Conservation (phyloP, 2,329 filamentous ascomycete genomes). For the Phialophora chinensis region DNA sequence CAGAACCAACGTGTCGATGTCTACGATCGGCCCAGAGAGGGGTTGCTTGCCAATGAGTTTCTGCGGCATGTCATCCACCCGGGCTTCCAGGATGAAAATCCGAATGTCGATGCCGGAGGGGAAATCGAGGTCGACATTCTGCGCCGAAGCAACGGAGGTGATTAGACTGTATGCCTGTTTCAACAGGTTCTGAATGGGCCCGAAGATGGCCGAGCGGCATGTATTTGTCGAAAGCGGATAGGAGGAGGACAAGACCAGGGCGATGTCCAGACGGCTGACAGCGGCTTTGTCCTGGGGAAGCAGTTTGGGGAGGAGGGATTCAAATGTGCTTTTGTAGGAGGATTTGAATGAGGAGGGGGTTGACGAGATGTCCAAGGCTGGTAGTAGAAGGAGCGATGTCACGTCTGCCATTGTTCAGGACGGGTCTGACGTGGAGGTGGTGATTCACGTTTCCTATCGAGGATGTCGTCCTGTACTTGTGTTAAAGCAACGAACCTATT, state of each 20-base stretch:
- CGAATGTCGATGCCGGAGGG: conserved; percentile 76
- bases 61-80: conserved; percentile 14
- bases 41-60: conserved; percentile 22
- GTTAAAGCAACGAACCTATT: neutral
- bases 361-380: conserved; percentile 25
- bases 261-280: conserved; percentile 31
- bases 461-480: neutral
- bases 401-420: neutral
- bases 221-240: conserved; percentile 23
- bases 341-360: conserved; percentile 26
- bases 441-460: neutral
- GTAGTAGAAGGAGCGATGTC: conserved; percentile 32
- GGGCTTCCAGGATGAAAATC: conserved; percentile 67
- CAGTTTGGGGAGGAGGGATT: conserved; percentile 34
- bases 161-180: conserved; percentile 80
- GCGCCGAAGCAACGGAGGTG: conserved; percentile 70
- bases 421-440: neutral
- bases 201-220: conserved; percentile 32
- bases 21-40: conserved; percentile 56
- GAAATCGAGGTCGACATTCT: conserved; percentile 67
- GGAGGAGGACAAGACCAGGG: conserved; percentile 26
- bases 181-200: conserved; percentile 67
- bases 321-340: conserved; percentile 34
- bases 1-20: conserved; percentile 55
- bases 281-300: conserved; percentile 14